Conservation (phyloP, 176 grass and related monocot species). For the Lolium multiflorum region DNA sequence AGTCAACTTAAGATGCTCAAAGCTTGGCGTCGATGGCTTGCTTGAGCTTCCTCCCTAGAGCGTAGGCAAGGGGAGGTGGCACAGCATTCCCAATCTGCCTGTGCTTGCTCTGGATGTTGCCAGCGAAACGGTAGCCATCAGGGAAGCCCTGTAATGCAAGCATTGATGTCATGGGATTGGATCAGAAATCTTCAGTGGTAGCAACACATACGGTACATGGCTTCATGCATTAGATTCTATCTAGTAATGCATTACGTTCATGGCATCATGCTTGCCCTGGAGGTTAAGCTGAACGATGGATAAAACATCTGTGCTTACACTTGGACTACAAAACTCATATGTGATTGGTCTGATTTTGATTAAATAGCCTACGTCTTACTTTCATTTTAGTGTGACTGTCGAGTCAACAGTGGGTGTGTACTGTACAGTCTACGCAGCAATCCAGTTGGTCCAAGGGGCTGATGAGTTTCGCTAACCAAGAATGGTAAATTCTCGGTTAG, state of each 20-base stretch:
- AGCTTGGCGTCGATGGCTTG: slow-evolving; percentile 56
- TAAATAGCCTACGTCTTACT: background rate
- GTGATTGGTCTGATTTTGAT: background rate
- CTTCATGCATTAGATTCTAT: background rate
- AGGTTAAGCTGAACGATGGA: background rate
- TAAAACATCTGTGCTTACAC: background rate
- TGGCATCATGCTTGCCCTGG: background rate
- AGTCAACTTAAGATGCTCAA: slow-evolving; percentile 4
- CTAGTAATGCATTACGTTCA: too few relatives aligned
- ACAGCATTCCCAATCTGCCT: slow-evolving; percentile 81
- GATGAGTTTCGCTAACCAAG: too few relatives aligned
- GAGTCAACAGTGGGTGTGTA: background rate
- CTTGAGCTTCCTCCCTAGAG: slow-evolving; percentile 72
- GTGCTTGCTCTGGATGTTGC: slow-evolving; percentile 84
- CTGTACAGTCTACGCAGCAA: background rate
- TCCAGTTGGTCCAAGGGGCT: too few relatives aligned
- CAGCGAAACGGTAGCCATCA: slow-evolving; percentile 71
- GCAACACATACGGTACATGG: background rate
- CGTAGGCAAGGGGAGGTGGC: slow-evolving; percentile 79
- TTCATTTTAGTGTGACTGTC: background rate
- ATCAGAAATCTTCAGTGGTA: background rate
- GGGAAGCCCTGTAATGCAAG: slow-evolving; percentile 58
- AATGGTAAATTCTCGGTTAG: too few relatives aligned
- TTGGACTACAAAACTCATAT: background rate
- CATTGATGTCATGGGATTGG: background rate